Base-by-base conservation (phyloP, 345 rosid species). In the Linum trigynum region DNA sequence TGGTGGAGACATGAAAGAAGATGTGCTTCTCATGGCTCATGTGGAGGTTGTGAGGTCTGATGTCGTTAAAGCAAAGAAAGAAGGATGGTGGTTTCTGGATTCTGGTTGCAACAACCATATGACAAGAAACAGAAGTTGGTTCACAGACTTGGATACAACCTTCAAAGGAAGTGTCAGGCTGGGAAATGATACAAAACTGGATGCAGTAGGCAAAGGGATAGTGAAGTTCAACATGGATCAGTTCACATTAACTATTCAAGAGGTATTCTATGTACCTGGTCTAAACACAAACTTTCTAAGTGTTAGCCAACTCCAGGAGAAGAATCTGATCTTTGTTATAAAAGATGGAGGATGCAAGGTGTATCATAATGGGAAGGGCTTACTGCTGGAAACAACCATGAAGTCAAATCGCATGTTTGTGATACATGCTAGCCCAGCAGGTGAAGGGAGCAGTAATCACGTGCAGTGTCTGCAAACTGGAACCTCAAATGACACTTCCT, bases 291-390 rank as follows among this genome's bases (percentile, higher is more conserved):
- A 53, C 15, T 7, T 65, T 5, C 59, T 65, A 36, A 64, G 40
- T 48, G n/a, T 64, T 35, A 12, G 67, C 9, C 67, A 64, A 15
- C 42, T 64, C 9, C 35, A 65, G 37, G 67, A 65, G 5, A 65
- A 36, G 16, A 42, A 59, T 3, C 0, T 65, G 10, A 45, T 14
- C 0, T 17, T 65, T 2, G 59, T 65, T 11, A 45, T 64, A 5
- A 38, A 65, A 7, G 16, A 65, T 3, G 35, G 53, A 8, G 7
- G 12, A 0, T 50, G 59, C 41, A 17, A 14, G 8, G 35, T 53
- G 12, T 50, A 45, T 11, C 59, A 64, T 37, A 17, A 16, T 12
- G 0, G 37, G 17, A 15, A 57, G 59, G 4, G 67, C 9, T 65
- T 45, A 17, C 16, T 45, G 1, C 7, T 5, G 11, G 36, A 2